Evolutionary conservation across 2,329 filamentous ascomycete genomes (phyloP), one percentile per base, ranked within the genome.

Genomic region (Aspergillus ibericus): DNA sequence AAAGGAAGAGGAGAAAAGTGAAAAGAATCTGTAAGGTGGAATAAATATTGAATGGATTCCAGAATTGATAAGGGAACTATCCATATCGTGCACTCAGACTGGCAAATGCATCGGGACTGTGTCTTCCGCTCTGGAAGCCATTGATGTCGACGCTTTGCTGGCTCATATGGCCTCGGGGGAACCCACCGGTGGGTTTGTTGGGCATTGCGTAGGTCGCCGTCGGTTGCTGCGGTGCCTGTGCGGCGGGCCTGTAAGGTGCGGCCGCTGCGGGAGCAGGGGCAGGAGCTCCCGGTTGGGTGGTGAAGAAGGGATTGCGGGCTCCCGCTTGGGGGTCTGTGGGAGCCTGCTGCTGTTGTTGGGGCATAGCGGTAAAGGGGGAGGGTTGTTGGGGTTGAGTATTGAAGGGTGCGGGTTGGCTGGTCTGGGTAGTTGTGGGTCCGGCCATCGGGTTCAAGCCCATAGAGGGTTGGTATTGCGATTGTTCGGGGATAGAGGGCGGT

Each of bases 71-170:
- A 35, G 25, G 20, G 22, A 36, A 44, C 68, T 65, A 73, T 58
- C 75, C 71, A 66, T 77, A 78, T 57, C 79, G 71, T 44, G 80
- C 76, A 62, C 80, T 82, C 63, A 82, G 63, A 67, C 73, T 80
- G 22, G 79, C 78, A 72, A 82, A 82, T 8, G 80, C 77, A 69
- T 82, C 80, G 6, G 80, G 80, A 62, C 79, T 81, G 63, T 82
- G 79, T 34, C 80, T 72, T 4, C 80, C 80, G 55, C 66, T 78
- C 58, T 81, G 78, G 36, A 79, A 66, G 13, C 75, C 76, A 52
- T 73, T 79, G 55, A 82, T 72, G 62, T 81, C 78, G 38, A 81
- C 75, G 52, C 80, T 82, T 49, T 78, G 80, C 59, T 80, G 76
- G 66, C 79, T 82, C 67, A 79, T 75, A 59, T 80, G 77, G 13